phyloP scores from a whole-genome alignment of 768 basidiomycete genomes.

The Suillus hirtellus region DNA sequence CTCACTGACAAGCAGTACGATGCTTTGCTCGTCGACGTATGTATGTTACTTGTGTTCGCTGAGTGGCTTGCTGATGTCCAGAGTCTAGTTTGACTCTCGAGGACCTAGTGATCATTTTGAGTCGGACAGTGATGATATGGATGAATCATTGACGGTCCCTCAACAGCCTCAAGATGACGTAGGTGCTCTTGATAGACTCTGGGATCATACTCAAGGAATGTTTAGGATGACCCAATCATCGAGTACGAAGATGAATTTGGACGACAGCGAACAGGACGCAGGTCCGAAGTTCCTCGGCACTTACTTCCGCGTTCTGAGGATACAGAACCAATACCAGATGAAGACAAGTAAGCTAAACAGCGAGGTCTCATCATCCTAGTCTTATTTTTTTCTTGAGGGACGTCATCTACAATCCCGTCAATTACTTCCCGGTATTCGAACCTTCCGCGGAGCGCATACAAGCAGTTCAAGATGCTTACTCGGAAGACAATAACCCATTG shows the following conservation, averaged over 20 bases:
- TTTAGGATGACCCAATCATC: constrained; percentile 71
- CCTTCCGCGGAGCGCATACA: constrained; percentile 80
- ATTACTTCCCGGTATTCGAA: constrained; percentile 86
- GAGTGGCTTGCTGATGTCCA: not conserved
- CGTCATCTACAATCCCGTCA: constrained; percentile 71
- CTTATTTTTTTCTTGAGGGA: constrained; percentile 41
- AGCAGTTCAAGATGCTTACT: constrained; percentile 66
- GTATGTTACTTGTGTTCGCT: constrained; percentile 28
- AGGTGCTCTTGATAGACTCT: constrained; percentile 9
- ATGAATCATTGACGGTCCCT: constrained; percentile 74
- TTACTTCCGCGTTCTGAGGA: constrained; percentile 48
- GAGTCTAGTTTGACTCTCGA: constrained; percentile 65
- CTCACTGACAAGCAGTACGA: constrained; percentile 75
- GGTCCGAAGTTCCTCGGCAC: constrained; percentile 77
- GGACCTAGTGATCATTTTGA: constrained; percentile 50
- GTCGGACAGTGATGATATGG: constrained; percentile 74
- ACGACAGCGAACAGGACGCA: constrained; percentile 63
- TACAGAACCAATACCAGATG: constrained; percentile 41
- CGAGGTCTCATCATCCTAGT: not conserved
- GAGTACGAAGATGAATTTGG: constrained; percentile 91
- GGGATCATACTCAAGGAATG: constrained; percentile 7
- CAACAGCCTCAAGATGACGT: constrained; percentile 43
- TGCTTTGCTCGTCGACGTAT: constrained; percentile 72
- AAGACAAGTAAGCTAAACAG: constrained; percentile 54
- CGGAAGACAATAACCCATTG: constrained; percentile 70